Evolutionary conservation across 371 early-diverging fungal genomes (phyloP).

Genomic region (Mucor indicus): DNA sequence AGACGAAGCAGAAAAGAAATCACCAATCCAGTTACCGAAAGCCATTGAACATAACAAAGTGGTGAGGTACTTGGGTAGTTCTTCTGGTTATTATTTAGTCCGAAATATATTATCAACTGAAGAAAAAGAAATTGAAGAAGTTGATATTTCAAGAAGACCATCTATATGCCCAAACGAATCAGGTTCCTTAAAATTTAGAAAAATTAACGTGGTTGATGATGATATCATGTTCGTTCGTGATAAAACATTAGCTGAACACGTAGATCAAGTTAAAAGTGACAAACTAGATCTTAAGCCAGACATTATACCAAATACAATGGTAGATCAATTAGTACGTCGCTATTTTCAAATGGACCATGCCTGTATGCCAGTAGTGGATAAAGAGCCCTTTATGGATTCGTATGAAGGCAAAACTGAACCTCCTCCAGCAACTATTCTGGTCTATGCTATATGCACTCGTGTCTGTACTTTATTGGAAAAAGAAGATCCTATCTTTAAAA

Average conservation of each 20-base stretch:
- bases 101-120: constrained; percentile 18
- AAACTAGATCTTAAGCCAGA: constrained; percentile 11
- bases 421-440: constrained; percentile 33
- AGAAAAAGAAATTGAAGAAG: constrained; percentile 2
- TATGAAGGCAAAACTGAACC: constrained; percentile 29
- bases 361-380: constrained; percentile 29
- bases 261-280: constrained; percentile 14
- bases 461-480: constrained; percentile 22
- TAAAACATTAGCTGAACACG: constrained; percentile 27
- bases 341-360: constrained; percentile 12
- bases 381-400: constrained; percentile 28
- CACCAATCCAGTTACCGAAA: constrained; percentile 3
- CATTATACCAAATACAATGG: constrained; percentile 25
- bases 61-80: constrained; percentile 20
- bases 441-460: constrained; percentile 36
- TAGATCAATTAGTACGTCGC: constrained; percentile 19
- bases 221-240: constrained; percentile 25
- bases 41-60: constrained; percentile 10
- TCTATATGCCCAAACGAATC: background rate
- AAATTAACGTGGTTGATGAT: constrained; percentile 30
- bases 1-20: background rate
- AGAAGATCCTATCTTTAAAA: constrained; percentile 28
- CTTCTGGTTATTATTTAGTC: constrained; percentile 23
- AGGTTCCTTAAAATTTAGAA: constrained; percentile 12
- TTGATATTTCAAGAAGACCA: no score